Evolutionary conservation across 2,329 filamentous ascomycete genomes (phyloP).

Genomic region (Coniochaeta ligniaria): DNA sequence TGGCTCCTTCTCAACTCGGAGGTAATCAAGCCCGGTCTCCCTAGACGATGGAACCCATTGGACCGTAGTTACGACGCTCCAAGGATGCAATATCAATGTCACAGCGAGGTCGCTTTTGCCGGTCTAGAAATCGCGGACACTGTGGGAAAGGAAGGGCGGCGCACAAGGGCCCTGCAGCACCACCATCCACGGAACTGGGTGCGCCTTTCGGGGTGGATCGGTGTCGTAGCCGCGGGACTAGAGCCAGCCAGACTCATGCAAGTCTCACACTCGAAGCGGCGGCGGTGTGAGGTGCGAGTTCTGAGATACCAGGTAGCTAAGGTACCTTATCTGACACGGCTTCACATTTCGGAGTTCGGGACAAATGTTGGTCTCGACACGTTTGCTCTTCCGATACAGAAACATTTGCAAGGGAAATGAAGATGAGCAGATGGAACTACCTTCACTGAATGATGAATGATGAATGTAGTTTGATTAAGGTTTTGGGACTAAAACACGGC

Average conservation of each 20-base stretch:
- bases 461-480: not conserved
- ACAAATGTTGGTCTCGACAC: not conserved
- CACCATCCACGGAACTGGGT: not conserved
- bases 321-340: not conserved
- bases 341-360: not conserved
- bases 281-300: not conserved
- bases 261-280: not conserved
- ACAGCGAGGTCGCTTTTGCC: not conserved
- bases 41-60: not conserved
- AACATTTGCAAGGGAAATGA: not conserved
- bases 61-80: not conserved
- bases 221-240: not conserved
- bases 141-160: not conserved
- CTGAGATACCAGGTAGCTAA: too few relatives aligned
- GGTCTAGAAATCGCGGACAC: not conserved
- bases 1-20: not conserved
- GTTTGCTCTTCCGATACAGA: not conserved
- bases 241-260: not conserved
- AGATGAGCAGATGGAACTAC: not conserved
- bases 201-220: not conserved
- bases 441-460: not conserved
- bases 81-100: not conserved
- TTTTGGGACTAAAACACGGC: not conserved
- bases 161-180: not conserved
- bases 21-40: not conserved